A percentile compares a stretch with the other conserved stretches of the same genome.
phyloP scores from a whole-genome alignment of 1,139 yeast species.

The Taphrina communis region DNA sequence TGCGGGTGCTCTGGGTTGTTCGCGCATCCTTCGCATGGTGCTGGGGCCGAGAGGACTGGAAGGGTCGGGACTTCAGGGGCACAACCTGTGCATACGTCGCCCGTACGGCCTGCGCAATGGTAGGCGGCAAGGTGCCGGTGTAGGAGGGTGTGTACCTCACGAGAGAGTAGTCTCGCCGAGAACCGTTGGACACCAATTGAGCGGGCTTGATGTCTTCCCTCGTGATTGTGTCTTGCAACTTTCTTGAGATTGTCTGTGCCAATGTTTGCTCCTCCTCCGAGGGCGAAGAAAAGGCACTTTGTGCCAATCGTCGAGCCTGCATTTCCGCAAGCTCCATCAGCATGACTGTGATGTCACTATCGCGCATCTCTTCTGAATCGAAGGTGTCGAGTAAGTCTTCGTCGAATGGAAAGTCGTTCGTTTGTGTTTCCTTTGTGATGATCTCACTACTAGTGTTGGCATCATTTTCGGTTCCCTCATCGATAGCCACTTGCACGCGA shows the following conservation, averaged over 20 bases:
- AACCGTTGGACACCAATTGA: slow-evolving; percentile 9
- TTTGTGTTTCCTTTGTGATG: background rate
- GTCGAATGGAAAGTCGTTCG: slow-evolving; percentile 1
- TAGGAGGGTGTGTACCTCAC: slow-evolving; percentile 21
- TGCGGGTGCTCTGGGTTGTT: background rate
- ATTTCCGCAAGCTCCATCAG: slow-evolving; percentile 2
- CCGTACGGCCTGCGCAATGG: slow-evolving; percentile 31
- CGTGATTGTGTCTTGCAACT: slow-evolving; percentile 11
- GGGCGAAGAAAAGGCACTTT: background rate
- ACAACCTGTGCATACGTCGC: slow-evolving; percentile 16
- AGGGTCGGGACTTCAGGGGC: slow-evolving; percentile 3
- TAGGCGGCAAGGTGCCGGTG: slow-evolving; percentile 28
- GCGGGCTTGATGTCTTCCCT: background rate
- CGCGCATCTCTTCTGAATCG: slow-evolving; percentile 5
- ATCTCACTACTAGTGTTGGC: background rate
- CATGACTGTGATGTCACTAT: background rate
- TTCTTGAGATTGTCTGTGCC: background rate
- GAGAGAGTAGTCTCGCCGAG: slow-evolving; percentile 7
- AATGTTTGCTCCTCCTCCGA: slow-evolving; percentile 11
- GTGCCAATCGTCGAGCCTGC: slow-evolving; percentile 10
- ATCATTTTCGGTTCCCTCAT: background rate
- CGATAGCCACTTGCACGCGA: background rate
- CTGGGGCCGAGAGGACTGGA: slow-evolving; percentile 3
- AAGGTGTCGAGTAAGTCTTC: slow-evolving; percentile 19
- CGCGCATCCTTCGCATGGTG: slow-evolving; percentile 1